phyloP scores from a whole-genome alignment of 768 basidiomycete genomes.

The Podaxis mareebaensis region DNA sequence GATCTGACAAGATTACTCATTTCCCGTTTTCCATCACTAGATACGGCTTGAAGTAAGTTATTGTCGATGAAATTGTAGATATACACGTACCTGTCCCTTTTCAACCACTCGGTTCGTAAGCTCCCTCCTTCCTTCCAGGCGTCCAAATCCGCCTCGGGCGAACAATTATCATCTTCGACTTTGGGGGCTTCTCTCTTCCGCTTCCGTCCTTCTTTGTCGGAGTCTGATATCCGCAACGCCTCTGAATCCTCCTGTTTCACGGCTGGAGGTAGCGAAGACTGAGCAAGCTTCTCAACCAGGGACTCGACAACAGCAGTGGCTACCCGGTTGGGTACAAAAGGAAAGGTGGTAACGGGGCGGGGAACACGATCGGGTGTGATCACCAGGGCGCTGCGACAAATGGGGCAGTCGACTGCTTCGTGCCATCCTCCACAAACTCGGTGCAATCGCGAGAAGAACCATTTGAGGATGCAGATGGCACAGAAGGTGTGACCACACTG shows the following conservation, averaged over 20 bases:
- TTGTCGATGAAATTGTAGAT: neutral
- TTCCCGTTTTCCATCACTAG: constrained; percentile 56
- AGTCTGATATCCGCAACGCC: constrained; percentile 35
- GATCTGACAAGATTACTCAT: constrained; percentile 48
- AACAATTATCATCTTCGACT: constrained; percentile 34
- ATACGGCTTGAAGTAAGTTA: constrained; percentile 18
- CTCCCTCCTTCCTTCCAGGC: constrained; percentile 56
- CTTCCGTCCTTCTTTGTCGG: constrained; percentile 39
- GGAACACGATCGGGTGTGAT: constrained; percentile 54
- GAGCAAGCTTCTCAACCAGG: constrained; percentile 49
- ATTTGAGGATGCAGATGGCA: constrained; percentile 63
- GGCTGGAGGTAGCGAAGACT: constrained; percentile 29
- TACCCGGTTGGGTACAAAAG: constrained; percentile 64
- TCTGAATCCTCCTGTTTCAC: constrained; percentile 45
- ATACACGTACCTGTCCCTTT: constrained; percentile 49
- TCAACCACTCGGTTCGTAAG: constrained; percentile 56
- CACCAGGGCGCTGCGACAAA: constrained; percentile 58
- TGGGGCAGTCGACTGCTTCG: constrained; percentile 64
- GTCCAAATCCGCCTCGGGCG: constrained; percentile 35
- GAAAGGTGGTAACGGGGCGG: constrained; percentile 51
- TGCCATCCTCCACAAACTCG: constrained; percentile 67
- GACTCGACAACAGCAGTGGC: constrained; percentile 52
- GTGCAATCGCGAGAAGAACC: constrained; percentile 71
- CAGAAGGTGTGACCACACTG: constrained; percentile 72
- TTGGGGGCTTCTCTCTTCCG: constrained; percentile 27